Base-by-base conservation (phyloP, 75 land plant genomes). In the Larix kaempferi region DNA sequence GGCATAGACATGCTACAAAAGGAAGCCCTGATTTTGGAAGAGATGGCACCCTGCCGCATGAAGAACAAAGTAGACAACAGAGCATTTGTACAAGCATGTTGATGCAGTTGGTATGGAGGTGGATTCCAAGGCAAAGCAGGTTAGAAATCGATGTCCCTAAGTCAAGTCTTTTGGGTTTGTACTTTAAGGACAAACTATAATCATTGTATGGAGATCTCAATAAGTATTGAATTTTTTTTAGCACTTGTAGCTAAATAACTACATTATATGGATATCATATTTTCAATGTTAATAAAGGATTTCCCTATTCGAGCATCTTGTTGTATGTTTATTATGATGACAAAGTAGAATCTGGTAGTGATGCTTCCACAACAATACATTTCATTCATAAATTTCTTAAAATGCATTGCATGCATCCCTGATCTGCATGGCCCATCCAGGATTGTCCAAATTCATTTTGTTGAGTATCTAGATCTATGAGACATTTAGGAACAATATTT, bases 21-120 rank as follows among this genome's bases (percentile, higher is more conserved):
- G 85, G 75, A 78, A 80, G 81, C 56, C 80, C 82, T 84, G 80
- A 82, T 77, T 37, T 82, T 76, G 82, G 78, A 75, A 87, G 89
- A 82, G 91, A 76, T 81, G 83, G 84, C 87, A 80, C 76, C 79
- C 57, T 88, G 86, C 75, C 80, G 81, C 57, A 84, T 93, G 93
- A 91, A 93, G 96, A 91, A 93, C 91, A 52, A 91, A n/a, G 90
- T 84, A 91, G 87, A 93, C 93, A 19, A 84, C 88, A 26, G 93
- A 91, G 90, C 83, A 88, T 80, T 81, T 93, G 57, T 91, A 91
- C 82, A 93, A 91, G 82, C 85, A 77, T 19, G 91, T 87, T 65
- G 96, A 87, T 82, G 96, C 86, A 26, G 88, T 81, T 33, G 88
- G 93, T 84, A 83, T 81, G 58, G 96, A 91, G 54, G 93, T 91